Evolutionary conservation across 805 yeast genomes (phyloP), one percentile per base, ranked within the genome.

Genomic region (Lachancea mirantina): DNA sequence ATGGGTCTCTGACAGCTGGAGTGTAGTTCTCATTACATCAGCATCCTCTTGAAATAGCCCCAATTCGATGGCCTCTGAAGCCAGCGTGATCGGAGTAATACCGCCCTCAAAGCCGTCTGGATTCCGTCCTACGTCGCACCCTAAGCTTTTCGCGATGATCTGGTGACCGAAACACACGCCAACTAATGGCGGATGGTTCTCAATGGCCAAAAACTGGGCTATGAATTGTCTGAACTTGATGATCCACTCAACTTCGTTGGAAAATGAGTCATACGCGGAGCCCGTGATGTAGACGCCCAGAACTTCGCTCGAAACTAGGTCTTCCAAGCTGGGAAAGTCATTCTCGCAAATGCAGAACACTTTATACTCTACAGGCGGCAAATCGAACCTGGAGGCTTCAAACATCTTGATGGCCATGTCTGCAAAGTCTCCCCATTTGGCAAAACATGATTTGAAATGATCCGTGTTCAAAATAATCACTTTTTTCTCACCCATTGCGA

Each of bases 81-180:
- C 74, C 14, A 78, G 41, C 4, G 58, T 39, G 9, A 83, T 61
- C 20, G 69, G 61, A 9, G 69, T 62, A 4, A 72, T 62, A 0
- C 94, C 88, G 15, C 71, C 61, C 55, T 87, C 96, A 81, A 87
- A 76, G 2, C 92, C 92, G 27, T 56, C 43, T 1, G 67, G 67
- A 52, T 75, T 81, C 37, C 74, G 61, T 8, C 59, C 71, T 3
- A 81, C 81, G 28, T 56, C 57, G 15, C 72, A 70, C 2, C 84
- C 89, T 27, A 83, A 54, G 5, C 81, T 75, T 33, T 79, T 69
- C 1, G 76, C 78, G 10, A 85, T 55, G 15, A 84, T 66, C 52
- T 85, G 96, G 56, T 87, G 96, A 5, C 95, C 96, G 52, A 84
- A 85, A 55, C 96, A 85, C 25, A 85, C 62, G 3, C 94, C 94